phyloP scores from a whole-genome alignment of 2,329 filamentous ascomycete species.

The Fusarium drepaniforme region DNA sequence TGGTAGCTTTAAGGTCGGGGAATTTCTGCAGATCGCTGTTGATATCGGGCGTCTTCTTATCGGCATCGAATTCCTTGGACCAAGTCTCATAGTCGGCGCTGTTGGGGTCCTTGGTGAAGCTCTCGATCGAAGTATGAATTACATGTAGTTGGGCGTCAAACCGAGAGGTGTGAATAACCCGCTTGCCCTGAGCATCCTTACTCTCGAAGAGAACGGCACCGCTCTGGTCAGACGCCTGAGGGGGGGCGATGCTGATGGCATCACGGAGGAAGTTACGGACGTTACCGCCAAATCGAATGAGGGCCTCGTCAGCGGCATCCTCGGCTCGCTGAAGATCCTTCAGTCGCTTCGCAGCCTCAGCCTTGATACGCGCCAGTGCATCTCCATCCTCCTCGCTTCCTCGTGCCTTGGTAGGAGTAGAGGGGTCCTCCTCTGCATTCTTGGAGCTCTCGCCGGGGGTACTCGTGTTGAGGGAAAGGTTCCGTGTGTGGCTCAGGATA shows the following conservation, averaged over 20 bases:
- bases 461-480: conserved; percentile 72
- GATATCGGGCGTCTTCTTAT: conserved; percentile 87
- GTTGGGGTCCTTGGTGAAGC: conserved; percentile 84
- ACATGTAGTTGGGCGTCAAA: conserved; percentile 97
- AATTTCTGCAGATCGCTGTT: conserved; percentile 86
- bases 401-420: conserved; percentile 60
- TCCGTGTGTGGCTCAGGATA: conserved; percentile 79
- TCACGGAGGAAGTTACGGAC: conserved; percentile 91
- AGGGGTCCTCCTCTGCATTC: conserved; percentile 53
- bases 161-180: conserved; percentile 93
- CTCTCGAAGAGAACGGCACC: conserved; percentile 88
- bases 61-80: conserved; percentile 80
- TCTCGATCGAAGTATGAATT: conserved; percentile 87
- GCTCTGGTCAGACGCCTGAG: conserved; percentile 65
- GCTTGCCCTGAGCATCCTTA: conserved; percentile 88
- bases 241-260: conserved; percentile 88
- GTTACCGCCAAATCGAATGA: conserved; percentile 91
- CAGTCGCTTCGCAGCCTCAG: conserved; percentile 83
- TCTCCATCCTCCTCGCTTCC: conserved; percentile 63
- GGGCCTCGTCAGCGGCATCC: conserved; percentile 94
- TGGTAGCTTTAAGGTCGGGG: conserved; percentile 84
- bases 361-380: conserved; percentile 81
- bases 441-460: conserved; percentile 46
- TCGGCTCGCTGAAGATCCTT: conserved; percentile 93
- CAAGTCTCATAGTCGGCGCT: conserved; percentile 81